Percentiles rank a stretch among this genome's conserved stretches.
Evolutionary conservation across 1,139 yeast genomes (phyloP).

Genomic region (Saccharomyces hybrid): DNA sequence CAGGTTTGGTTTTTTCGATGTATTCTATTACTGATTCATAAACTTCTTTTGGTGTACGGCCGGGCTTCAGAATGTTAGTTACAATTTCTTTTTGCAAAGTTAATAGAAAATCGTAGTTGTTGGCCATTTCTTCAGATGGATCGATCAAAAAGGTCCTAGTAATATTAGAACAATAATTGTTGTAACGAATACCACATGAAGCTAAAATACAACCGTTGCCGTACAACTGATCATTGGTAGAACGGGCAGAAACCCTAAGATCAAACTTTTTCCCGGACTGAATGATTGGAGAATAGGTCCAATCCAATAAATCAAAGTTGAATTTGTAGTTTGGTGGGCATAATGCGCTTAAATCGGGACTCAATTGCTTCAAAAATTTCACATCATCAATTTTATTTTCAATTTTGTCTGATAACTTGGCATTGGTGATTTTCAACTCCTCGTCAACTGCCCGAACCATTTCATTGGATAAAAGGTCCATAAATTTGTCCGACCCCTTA

Average conservation of each 20-base stretch:
- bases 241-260: slow-evolving; percentile 75
- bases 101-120: slow-evolving; percentile 69
- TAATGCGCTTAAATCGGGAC: slow-evolving; percentile 43
- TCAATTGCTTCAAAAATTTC: slow-evolving; percentile 58
- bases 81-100: slow-evolving; percentile 60
- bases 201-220: slow-evolving; percentile 80
- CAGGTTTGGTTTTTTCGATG: slow-evolving; percentile 54
- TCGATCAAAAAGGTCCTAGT: slow-evolving; percentile 87
- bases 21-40: slow-evolving; percentile 57
- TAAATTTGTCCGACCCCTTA: slow-evolving; percentile 69
- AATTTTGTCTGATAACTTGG: slow-evolving; percentile 64
- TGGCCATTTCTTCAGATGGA: slow-evolving; percentile 74
- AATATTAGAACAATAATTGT: slow-evolving; percentile 80
- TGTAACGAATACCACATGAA: slow-evolving; percentile 80
- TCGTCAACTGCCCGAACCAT: slow-evolving; percentile 86
- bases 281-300: slow-evolving; percentile 91
- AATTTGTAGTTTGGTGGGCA: slow-evolving; percentile 47
- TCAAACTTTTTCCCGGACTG: slow-evolving; percentile 87
- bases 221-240: slow-evolving; percentile 55
- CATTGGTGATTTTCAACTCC: slow-evolving; percentile 68
- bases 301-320: slow-evolving; percentile 73
- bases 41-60: slow-evolving; percentile 56
- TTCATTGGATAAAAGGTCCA: slow-evolving; percentile 80
- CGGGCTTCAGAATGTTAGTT: slow-evolving; percentile 51
- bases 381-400: slow-evolving; percentile 77